Conservation (phyloP, 129 eudicot species). For the Chrysanthemum lavandulifolium region DNA sequence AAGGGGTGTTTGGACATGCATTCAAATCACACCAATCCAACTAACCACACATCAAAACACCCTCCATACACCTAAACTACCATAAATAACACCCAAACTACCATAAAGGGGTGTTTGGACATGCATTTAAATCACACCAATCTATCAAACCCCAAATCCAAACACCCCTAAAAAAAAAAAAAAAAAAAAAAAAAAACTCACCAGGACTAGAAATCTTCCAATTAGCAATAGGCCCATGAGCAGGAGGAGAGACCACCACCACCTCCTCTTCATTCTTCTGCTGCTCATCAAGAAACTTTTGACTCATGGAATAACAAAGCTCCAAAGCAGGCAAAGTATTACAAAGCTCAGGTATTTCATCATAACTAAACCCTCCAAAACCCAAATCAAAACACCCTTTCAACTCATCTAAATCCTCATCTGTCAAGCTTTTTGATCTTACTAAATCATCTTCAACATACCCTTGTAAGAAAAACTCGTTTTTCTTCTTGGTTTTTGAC, state of each 20-base stretch:
- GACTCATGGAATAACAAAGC: constrained; percentile 82
- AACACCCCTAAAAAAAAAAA: neutral
- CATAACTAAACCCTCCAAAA: constrained; percentile 81
- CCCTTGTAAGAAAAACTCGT: constrained; percentile 62
- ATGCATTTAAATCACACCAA: too few relatives aligned
- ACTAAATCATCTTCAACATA: constrained; percentile 60
- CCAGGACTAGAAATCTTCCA: constrained; percentile 10
- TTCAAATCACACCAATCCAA: too few relatives aligned
- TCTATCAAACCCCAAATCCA: too few relatives aligned
- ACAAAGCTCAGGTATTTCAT: constrained; percentile 78
- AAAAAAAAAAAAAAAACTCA: neutral
- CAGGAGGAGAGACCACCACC: neutral
- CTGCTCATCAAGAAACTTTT: constrained; percentile 59
- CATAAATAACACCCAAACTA: too few relatives aligned
- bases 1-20: too few relatives aligned
- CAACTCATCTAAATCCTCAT: constrained; percentile 73
- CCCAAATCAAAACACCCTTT: constrained; percentile 85
- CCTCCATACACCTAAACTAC: too few relatives aligned
- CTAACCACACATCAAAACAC: too few relatives aligned
- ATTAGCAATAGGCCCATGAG: neutral
- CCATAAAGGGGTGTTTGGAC: too few relatives aligned
- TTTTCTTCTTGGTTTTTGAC: constrained; percentile 9
- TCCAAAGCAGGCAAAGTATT: constrained; percentile 81
- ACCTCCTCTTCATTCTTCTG: constrained; percentile 25
- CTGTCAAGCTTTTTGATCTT: constrained; percentile 66